These are phyloP conservation scores for Peziza echinospora DNA, from an alignment of 495 filamentous ascomycete species.

Conservation along the genomic window DNA sequence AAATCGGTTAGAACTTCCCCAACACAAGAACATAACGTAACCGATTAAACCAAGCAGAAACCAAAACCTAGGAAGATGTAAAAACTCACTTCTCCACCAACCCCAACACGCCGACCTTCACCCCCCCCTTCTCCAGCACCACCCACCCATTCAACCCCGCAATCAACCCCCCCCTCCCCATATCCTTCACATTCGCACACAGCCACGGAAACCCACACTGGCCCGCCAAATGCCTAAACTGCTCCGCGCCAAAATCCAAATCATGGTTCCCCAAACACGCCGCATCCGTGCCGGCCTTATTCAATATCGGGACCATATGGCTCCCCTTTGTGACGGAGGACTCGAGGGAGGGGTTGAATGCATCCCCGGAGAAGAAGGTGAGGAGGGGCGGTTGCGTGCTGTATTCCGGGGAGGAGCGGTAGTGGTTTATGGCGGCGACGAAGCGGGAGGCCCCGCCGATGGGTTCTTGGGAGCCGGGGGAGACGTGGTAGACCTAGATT, in stretches of 20 bases:
- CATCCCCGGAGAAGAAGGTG: constrained; percentile 79
- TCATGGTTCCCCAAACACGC: constrained; percentile 85
- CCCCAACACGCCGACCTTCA: constrained; percentile 70
- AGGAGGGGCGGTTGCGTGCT: constrained; percentile 30
- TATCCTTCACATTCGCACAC: constrained; percentile 64
- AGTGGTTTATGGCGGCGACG: constrained; percentile 53
- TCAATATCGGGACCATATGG: constrained; percentile 80
- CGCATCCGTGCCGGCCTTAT: constrained; percentile 49
- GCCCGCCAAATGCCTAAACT: constrained; percentile 47
- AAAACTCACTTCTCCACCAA: constrained; percentile 37
- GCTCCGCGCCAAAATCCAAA: constrained; percentile 73
- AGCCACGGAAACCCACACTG: constrained; percentile 80
- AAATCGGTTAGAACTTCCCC: neutral
- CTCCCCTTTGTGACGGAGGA: constrained; percentile 66
- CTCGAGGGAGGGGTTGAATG: constrained; percentile 75
- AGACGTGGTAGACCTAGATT: constrained; percentile 43
- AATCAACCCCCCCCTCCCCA: constrained; percentile 28
- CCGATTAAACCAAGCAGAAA: neutral
- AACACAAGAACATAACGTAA: neutral
- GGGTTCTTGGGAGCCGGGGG: constrained; percentile 47
- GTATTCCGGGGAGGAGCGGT: constrained; percentile 31
- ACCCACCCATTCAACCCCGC: constrained; percentile 35
- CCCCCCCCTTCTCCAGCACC: constrained; percentile 55
- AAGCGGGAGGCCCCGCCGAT: constrained; percentile 62
- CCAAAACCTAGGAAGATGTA: neutral